Conservation (phyloP, 2,329 filamentous ascomycete species). For the Neofusicoccum kwambonambiense region DNA sequence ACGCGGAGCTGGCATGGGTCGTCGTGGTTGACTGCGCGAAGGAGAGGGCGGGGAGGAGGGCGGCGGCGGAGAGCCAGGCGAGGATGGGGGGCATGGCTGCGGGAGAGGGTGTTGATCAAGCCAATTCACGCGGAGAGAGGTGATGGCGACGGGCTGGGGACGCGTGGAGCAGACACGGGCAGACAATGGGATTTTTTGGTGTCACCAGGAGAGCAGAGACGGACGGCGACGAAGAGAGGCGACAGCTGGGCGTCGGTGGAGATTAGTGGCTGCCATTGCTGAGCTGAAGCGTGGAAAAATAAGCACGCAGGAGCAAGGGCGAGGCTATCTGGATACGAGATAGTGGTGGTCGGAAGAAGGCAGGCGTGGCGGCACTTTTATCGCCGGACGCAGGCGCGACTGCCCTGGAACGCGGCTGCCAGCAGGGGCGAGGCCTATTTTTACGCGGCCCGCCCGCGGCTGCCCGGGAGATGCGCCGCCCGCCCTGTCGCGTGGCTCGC, state of each 20-base stretch:
- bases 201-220: neutral
- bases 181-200: neutral
- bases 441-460: neutral
- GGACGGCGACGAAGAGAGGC: neutral
- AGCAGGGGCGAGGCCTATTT: neutral
- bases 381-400: neutral
- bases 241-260: neutral
- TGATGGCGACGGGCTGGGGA: neutral
- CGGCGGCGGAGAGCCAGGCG: neutral
- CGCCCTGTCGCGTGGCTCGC: too few relatives aligned
- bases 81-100: neutral
- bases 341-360: conserved; percentile 1
- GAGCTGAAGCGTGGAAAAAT: neutral
- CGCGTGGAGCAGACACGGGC: neutral
- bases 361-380: neutral
- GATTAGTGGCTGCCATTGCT: conserved; percentile 5
- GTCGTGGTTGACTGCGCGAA: neutral
- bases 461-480: too few relatives aligned
- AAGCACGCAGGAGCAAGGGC: neutral
- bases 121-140: too few relatives aligned
- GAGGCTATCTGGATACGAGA: conserved; percentile 11
- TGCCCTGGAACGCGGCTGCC: neutral
- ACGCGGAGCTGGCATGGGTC: neutral
- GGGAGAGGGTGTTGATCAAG: neutral
- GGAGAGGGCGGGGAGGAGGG: neutral